Evolutionary conservation across 179 eudicot genomes (phyloP).

Genomic region (Silene noctiflora): DNA sequence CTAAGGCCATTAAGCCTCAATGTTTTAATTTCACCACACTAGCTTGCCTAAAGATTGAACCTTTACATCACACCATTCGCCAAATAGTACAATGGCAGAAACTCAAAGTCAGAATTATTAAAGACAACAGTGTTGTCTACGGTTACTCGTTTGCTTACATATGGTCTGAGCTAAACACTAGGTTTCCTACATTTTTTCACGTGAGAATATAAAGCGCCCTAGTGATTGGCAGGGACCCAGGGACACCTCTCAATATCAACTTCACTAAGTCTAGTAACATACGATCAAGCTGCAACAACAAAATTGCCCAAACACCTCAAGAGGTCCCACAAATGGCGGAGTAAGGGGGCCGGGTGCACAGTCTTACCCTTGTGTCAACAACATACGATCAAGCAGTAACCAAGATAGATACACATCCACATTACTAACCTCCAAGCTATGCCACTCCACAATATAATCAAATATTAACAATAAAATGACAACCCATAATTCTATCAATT

Average conservation of each 20-base stretch:
- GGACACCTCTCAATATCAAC: too few species aligned
- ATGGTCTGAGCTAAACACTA: not conserved
- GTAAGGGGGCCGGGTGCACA: too few species aligned
- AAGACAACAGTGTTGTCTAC: not conserved
- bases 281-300: not conserved
- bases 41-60: not conserved
- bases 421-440: too few species aligned
- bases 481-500: too few species aligned
- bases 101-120: not conserved
- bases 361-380: too few species aligned
- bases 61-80: not conserved
- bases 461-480: too few species aligned
- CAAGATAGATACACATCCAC: too few species aligned
- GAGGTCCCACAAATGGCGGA: too few species aligned
- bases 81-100: not conserved
- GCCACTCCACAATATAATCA: too few species aligned
- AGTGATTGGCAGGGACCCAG: not conserved
- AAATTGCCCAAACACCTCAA: too few species aligned
- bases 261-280: not conserved
- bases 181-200: too few species aligned
- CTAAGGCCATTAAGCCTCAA: not conserved
- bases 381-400: too few species aligned
- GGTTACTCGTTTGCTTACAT: not conserved
- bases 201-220: not conserved
- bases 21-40: not conserved